A percentile compares a stretch with the other conserved stretches of the same genome.
Evolutionary conservation across 768 basidiomycete species (phyloP).

Genomic region (Pleurotus tuoliensis): DNA sequence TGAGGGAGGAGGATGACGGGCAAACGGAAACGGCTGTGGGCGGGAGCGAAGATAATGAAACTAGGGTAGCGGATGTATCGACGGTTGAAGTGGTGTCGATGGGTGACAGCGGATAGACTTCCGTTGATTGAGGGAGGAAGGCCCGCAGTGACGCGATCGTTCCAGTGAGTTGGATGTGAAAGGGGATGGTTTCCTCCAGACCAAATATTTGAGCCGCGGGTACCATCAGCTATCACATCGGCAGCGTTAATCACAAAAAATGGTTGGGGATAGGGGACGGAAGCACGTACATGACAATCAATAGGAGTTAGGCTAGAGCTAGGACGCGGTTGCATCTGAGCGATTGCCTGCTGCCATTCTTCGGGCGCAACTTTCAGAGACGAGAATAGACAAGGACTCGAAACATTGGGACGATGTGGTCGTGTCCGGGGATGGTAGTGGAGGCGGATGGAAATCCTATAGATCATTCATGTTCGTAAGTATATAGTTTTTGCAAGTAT

Average conservation of each 20-base stretch:
- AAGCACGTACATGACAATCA: conserved; percentile 45
- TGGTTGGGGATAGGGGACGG: neutral
- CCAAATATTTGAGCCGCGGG: conserved; percentile 54
- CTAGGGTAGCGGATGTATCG: conserved; percentile 2
- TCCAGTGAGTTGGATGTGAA: conserved; percentile 60
- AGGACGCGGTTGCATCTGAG: conserved; percentile 35
- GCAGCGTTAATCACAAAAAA: neutral
- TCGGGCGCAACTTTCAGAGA: conserved; percentile 60
- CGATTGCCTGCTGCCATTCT: conserved; percentile 56
- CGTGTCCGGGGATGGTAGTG: conserved; percentile 50
- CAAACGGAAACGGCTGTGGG: conserved; percentile 6
- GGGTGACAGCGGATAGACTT: conserved; percentile 6
- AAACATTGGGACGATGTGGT: conserved; percentile 50
- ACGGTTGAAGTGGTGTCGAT: conserved; percentile 16
- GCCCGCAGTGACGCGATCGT: conserved; percentile 39
- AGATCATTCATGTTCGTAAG: neutral
- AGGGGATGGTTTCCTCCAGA: conserved; percentile 53
- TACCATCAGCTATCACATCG: conserved; percentile 47
- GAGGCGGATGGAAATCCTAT: conserved; percentile 45
- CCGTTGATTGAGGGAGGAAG: conserved; percentile 30
- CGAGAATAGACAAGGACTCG: conserved; percentile 46
- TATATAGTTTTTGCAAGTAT: neutral
- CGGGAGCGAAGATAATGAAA: neutral
- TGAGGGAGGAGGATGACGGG: conserved; percentile 1
- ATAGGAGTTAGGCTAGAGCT: conserved; percentile 33